phyloP scores from a whole-genome alignment of 1,139 yeast genomes.

The Nakaseomyces sp. region DNA sequence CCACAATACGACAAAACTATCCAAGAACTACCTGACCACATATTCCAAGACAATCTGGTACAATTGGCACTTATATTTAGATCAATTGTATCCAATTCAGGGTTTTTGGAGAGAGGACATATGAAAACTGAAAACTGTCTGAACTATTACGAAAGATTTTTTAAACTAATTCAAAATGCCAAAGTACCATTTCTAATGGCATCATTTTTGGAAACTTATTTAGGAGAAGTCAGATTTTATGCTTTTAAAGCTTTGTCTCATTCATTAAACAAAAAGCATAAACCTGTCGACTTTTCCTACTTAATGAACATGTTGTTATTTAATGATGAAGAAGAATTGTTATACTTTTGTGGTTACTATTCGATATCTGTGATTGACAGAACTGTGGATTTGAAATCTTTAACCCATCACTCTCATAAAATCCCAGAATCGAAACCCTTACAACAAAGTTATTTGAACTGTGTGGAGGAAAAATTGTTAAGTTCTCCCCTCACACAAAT shows the following conservation, averaged over 20 bases:
- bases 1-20: constrained; percentile 75
- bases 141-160: constrained; percentile 58
- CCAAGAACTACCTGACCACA: constrained; percentile 54
- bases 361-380: constrained; percentile 43
- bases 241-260: constrained; percentile 63
- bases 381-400: constrained; percentile 50
- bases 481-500: constrained; percentile 22
- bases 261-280: constrained; percentile 63
- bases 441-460: constrained; percentile 48
- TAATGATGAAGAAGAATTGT: constrained; percentile 46
- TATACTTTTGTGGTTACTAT: constrained; percentile 54
- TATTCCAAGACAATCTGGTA: constrained; percentile 49
- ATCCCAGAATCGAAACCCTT: constrained; percentile 39
- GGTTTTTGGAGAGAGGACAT: constrained; percentile 49
- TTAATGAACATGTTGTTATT: constrained; percentile 55
- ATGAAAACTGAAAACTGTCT: constrained; percentile 51
- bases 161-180: constrained; percentile 43
- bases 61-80: constrained; percentile 68
- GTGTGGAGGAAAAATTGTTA: constrained; percentile 43
- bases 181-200: constrained; percentile 62
- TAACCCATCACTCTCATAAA: constrained; percentile 39
- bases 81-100: constrained; percentile 55
- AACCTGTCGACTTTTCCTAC: constrained; percentile 46
- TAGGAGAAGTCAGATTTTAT: constrained; percentile 69
- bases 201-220: constrained; percentile 71